Percentiles rank a stretch among this genome's conserved stretches.
phyloP scores from a whole-genome alignment of 2,329 filamentous ascomycete genomes.

The Venturia pyrina region DNA sequence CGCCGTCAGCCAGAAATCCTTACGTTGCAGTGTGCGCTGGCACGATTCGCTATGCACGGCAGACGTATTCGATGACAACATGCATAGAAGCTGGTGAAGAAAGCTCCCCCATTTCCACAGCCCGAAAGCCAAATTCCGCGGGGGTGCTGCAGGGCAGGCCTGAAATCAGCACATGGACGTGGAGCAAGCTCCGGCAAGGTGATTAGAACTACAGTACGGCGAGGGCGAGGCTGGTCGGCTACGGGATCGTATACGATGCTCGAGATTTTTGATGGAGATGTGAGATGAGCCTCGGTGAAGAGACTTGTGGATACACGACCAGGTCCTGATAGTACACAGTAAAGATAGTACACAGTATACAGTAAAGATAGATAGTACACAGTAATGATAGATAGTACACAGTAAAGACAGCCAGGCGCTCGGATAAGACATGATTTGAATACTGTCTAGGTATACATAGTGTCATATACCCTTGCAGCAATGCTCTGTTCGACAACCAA shows the following conservation, averaged over 20 bases:
- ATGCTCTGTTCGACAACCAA: not conserved
- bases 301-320: not conserved
- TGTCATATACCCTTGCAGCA: not conserved
- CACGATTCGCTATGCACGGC: conserved; percentile 3
- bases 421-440: not conserved
- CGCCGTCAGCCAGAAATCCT: not conserved
- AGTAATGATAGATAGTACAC: too few species aligned
- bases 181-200: not conserved
- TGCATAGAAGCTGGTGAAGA: not conserved
- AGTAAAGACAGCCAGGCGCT: not conserved
- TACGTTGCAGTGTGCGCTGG: not conserved
- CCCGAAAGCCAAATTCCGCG: not conserved
- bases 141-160: not conserved
- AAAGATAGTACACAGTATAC: too few species aligned
- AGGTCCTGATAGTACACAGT: not conserved
- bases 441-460: too few species aligned
- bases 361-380: too few species aligned
- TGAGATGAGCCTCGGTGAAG: not conserved
- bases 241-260: too few species aligned
- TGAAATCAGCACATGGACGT: not conserved
- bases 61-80: not conserved
- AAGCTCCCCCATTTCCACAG: not conserved
- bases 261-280: not conserved
- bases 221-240: conserved; percentile 1
- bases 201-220: not conserved